These are phyloP conservation scores for Kuraishia hungarica DNA, from an alignment of 805 yeast species.

Conservation along the genomic window DNA sequence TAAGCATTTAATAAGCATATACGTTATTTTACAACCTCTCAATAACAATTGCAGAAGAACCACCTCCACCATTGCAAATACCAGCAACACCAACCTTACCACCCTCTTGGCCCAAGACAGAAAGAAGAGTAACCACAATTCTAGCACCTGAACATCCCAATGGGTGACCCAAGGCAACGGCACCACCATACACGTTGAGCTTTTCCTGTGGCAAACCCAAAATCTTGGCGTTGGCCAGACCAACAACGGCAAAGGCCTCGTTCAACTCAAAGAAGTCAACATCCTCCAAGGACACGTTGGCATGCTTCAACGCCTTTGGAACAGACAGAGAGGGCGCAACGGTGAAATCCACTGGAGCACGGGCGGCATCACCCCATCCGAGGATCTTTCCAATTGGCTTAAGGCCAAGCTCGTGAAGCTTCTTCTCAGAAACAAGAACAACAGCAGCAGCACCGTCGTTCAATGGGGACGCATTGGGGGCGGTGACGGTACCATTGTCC, in stretches of 20 bases:
- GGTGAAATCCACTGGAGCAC: conserved; percentile 90
- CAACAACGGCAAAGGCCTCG: conserved; percentile 97
- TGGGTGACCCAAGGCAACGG: conserved; percentile 93
- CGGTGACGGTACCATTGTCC: conserved; percentile 94
- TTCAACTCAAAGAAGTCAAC: conserved; percentile 92
- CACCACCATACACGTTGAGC: conserved; percentile 90
- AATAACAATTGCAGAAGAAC: conserved; percentile 88
- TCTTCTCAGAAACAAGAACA: conserved; percentile 74
- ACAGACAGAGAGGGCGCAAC: conserved; percentile 93
- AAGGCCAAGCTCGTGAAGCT: conserved; percentile 77
- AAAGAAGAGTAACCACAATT: conserved; percentile 76
- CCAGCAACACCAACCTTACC: conserved; percentile 92
- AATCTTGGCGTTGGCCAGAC: conserved; percentile 77
- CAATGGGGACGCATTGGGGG: conserved; percentile 92
- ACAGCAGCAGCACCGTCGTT: conserved; percentile 99
- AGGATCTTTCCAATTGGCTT: conserved; percentile 83
- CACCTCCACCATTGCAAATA: conserved; percentile 99
- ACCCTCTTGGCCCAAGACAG: conserved; percentile 75
- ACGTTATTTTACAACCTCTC: conserved; percentile 41
- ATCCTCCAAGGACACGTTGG: conserved; percentile 53
- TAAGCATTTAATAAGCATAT: not conserved
- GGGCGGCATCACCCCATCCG: conserved; percentile 99
- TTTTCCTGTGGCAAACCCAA: conserved; percentile 54
- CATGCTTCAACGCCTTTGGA: conserved; percentile 92
- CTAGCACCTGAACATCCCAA: conserved; percentile 96